A percentile compares a stretch with the other conserved stretches of the same genome.
These are phyloP conservation scores for Rhynchospora breviuscula DNA, from an alignment of 176 grass and related monocot genomes.

Conservation along the genomic window DNA sequence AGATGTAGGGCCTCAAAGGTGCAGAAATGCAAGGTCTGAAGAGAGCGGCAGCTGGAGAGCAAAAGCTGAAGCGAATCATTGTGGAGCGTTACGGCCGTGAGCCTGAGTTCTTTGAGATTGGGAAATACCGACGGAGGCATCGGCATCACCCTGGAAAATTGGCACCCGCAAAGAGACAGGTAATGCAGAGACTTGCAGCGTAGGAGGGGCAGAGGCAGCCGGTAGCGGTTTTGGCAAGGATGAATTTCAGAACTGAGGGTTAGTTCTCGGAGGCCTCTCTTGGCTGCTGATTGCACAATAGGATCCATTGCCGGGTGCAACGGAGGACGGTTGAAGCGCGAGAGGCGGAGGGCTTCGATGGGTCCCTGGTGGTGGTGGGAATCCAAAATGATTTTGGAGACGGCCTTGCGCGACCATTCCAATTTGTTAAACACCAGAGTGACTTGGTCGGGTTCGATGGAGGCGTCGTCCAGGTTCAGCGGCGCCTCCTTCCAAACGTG, in stretches of 20 bases:
- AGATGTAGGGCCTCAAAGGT: background rate
- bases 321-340: too few species aligned
- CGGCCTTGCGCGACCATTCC: background rate
- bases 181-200: background rate
- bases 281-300: background rate
- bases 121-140: background rate
- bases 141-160: background rate
- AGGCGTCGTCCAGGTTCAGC: conserved; percentile 8
- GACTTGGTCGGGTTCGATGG: background rate
- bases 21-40: background rate
- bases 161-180: background rate
- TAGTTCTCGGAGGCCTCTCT: conserved; percentile 1
- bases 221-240: background rate
- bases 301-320: too few species aligned
- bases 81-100: background rate
- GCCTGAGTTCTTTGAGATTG: background rate
- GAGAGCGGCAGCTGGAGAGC: background rate
- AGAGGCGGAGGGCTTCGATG: background rate
- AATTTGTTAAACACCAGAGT: too few species aligned
- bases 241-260: background rate
- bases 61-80: background rate
- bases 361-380: background rate
- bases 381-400: background rate
- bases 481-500: background rate
- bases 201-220: background rate